A percentile compares a stretch with the other conserved stretches of the same genome.
These are phyloP conservation scores for Zymoseptoria pseudotritici DNA, from an alignment of 2,329 filamentous ascomycete species.

Conservation along the genomic window DNA sequence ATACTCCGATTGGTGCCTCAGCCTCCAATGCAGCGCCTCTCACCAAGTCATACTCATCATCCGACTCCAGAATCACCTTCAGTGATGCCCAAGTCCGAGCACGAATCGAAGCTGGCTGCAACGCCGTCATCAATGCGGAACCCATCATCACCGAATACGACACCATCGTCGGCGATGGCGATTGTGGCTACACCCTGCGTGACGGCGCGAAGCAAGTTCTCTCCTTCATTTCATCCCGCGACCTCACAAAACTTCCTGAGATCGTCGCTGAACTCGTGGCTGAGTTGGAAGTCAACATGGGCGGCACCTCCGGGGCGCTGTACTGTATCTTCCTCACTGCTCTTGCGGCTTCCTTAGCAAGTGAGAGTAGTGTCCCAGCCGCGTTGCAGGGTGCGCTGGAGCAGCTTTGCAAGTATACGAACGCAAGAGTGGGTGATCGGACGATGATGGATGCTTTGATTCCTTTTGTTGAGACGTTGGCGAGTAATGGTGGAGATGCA, in stretches of 20 bases:
- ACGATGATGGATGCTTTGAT: conserved; percentile 33
- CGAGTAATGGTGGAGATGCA: conserved; percentile 15
- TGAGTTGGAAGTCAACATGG: conserved; percentile 32
- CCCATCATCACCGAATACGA: conserved; percentile 32
- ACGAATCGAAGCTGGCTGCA: conserved; percentile 26
- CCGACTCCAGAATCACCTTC: conserved; percentile 22
- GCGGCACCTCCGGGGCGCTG: conserved; percentile 29
- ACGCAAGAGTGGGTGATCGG: conserved; percentile 28
- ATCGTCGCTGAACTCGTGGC: conserved; percentile 24
- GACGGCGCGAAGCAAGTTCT: conserved; percentile 30
- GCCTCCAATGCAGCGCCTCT: conserved; percentile 4
- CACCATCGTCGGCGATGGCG: conserved; percentile 32
- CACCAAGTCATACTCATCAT: conserved; percentile 10
- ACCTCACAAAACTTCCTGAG: conserved; percentile 23
- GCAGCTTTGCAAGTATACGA: conserved; percentile 28
- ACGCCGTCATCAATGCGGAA: conserved; percentile 28
- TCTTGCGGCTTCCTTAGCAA: conserved; percentile 22
- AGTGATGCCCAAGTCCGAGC: conserved; percentile 21
- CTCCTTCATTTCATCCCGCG: conserved; percentile 24
- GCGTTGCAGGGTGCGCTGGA: conserved; percentile 24
- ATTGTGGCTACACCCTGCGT: conserved; percentile 31
- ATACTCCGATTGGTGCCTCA: conserved; percentile 11
- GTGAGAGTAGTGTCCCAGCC: conserved; percentile 13
- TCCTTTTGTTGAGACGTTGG: conserved; percentile 27
- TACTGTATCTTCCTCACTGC: conserved; percentile 32